phyloP scores from a whole-genome alignment of 768 basidiomycete genomes.

The Termitomyces heimii region DNA sequence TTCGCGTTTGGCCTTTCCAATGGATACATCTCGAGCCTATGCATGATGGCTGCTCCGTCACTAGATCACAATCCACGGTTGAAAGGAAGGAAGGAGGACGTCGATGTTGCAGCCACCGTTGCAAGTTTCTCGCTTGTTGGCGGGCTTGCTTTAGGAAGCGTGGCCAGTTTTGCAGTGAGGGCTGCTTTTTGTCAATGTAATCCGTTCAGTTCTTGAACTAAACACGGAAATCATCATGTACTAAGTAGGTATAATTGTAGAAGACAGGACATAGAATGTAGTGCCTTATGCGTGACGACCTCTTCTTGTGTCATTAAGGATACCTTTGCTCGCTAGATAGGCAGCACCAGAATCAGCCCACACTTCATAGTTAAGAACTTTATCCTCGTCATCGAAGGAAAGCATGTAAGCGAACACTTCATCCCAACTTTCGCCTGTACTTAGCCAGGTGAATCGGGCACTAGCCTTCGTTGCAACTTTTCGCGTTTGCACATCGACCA shows the following conservation, averaged over 20 bases:
- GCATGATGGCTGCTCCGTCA: slow-evolving; percentile 82
- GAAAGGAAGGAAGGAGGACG: slow-evolving; percentile 65
- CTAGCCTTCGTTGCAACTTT: slow-evolving; percentile 51
- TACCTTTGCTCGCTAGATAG: slow-evolving; percentile 52
- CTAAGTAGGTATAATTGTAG: not conserved
- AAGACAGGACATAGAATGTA: not conserved
- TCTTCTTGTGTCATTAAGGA: slow-evolving; percentile 25
- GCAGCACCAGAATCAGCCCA: slow-evolving; percentile 68
- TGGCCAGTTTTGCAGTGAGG: slow-evolving; percentile 77
- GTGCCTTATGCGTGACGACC: not conserved
- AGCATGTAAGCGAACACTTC: slow-evolving; percentile 57
- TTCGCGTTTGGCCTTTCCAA: slow-evolving; percentile 74
- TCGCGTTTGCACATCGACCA: slow-evolving; percentile 42
- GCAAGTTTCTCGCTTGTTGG: slow-evolving; percentile 75
- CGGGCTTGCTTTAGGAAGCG: slow-evolving; percentile 71
- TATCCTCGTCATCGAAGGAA: slow-evolving; percentile 52
- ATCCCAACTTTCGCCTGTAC: slow-evolving; percentile 49
- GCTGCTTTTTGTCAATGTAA: slow-evolving; percentile 66
- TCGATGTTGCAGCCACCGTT: slow-evolving; percentile 82
- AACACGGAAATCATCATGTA: not conserved
- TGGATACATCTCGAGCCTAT: slow-evolving; percentile 74
- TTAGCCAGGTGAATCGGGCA: slow-evolving; percentile 52
- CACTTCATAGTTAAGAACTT: slow-evolving; percentile 55
- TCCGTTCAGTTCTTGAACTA: slow-evolving; percentile 41
- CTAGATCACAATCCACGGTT: slow-evolving; percentile 74